Evolutionary conservation across 2,329 filamentous ascomycete genomes (phyloP).

Genomic region (Chalara sp.): DNA sequence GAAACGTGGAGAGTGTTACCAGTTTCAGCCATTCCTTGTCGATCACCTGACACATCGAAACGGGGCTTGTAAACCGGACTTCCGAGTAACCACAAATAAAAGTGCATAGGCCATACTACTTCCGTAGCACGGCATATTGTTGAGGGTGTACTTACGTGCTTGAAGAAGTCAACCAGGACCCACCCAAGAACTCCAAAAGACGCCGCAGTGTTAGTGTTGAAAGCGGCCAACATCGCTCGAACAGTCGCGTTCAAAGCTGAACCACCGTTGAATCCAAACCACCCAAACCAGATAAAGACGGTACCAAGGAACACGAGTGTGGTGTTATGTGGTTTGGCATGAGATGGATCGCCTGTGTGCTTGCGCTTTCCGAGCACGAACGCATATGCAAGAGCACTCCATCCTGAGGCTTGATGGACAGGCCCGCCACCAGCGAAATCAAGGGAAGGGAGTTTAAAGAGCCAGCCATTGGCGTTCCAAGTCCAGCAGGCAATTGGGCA

Average conservation of each 20-base stretch:
- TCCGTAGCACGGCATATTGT: no score
- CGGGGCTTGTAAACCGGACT: no score
- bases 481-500: constrained; percentile 59
- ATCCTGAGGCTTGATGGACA: constrained; percentile 57
- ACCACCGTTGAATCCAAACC: constrained; percentile 47
- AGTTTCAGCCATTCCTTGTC: no score
- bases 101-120: no score
- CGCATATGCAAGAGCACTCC: constrained; percentile 57
- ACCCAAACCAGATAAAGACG: constrained; percentile 58
- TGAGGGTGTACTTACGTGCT: constrained; percentile 18
- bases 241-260: constrained; percentile 44
- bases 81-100: no score
- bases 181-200: constrained; percentile 47
- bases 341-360: constrained; percentile 38
- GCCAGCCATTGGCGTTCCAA: constrained; percentile 61
- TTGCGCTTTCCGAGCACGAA: constrained; percentile 54
- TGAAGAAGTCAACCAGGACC: constrained; percentile 44
- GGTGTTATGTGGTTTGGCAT: constrained; percentile 54
- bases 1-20: no score
- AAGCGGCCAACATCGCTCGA: constrained; percentile 46
- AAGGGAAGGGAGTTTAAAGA: constrained; percentile 46
- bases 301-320: constrained; percentile 58
- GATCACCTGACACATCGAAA: no score
- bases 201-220: constrained; percentile 53
- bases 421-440: constrained; percentile 39